Conservation (phyloP, 2,329 filamentous ascomycete species). For the Colletotrichum sp. region DNA sequence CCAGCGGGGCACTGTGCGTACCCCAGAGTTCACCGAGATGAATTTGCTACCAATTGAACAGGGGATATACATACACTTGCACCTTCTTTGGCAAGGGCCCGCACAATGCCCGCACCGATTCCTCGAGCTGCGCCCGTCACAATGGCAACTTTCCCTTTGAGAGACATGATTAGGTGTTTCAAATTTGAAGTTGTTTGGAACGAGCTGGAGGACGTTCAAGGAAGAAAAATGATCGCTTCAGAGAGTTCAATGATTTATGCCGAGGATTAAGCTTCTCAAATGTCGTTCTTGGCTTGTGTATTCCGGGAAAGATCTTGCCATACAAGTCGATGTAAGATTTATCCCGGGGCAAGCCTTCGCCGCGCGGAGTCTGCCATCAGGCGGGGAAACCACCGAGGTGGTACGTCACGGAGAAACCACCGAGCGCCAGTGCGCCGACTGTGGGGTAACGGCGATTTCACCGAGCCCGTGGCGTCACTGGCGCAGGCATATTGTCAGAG, state of each 20-base stretch:
- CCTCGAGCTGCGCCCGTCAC: constrained; percentile 10
- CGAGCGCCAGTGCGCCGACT: not conserved
- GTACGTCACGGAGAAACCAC: not conserved
- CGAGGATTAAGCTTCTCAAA: not conserved
- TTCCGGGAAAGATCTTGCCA: not conserved
- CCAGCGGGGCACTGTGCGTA: not conserved
- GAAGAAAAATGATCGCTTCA: not conserved
- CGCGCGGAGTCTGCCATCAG: not conserved
- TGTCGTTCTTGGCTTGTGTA: not conserved
- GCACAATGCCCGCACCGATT: constrained; percentile 66
- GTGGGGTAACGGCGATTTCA: not conserved
- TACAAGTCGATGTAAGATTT: not conserved
- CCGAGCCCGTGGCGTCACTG: not conserved
- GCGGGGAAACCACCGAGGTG: not conserved
- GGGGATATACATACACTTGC: not conserved
- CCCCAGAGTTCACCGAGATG: not conserved
- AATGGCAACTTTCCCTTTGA: constrained; percentile 3
- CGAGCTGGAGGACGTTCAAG: not conserved
- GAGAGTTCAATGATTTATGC: not conserved
- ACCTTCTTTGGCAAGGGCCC: constrained; percentile 67
- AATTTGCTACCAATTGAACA: not conserved
- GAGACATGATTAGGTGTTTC: not conserved
- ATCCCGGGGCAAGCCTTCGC: not conserved
- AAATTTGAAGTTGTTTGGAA: not conserved
- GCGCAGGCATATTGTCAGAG: not conserved